Base-by-base conservation (phyloP, 2,329 filamentous ascomycete species). In the Didymella sp. region DNA sequence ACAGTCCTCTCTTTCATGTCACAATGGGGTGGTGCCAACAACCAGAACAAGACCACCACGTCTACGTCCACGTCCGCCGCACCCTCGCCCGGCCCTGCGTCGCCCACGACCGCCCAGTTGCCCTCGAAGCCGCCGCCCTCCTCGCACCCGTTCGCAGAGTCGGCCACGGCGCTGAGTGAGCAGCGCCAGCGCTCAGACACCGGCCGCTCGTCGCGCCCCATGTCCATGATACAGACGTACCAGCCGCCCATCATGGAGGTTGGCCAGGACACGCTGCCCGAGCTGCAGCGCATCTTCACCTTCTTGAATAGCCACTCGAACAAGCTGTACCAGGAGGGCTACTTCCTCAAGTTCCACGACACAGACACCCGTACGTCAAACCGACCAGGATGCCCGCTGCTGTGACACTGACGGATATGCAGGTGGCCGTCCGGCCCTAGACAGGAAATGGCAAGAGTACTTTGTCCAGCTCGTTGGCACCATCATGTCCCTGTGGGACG, bases 381-480 rank as follows among this genome's bases (percentile, higher is more conserved):
- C 28, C 27, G 51, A 15, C 53, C 37, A 42, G 40, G 22, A 57
- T 49, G 15, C 15, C 31, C 47, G 37, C 49, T 38, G 43, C 31
- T 45, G 60, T 64, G 56, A 58, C 51, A 64, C 66, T 74, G 42
- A 73, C 66, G 27, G 17, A 40, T 51, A 58, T 63, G 60, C 76
- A 96, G 92, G 94, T 77, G 95, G 95, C 47, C 88, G 89, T 61
- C 90, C 92, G 11, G 96, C 94, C 72, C 78, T 85, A 38, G 93
- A 97, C 76, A 85, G 95, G 68, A 91, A 87, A 63, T 99, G 95
- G 95, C 90, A 90, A 33, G 95, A 99, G 81, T 97, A 92, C 77
- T 99, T 98, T 78, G 93, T 94, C 40, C 95, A 98, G 75, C 87
- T 99, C 15, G 92, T 97, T 17, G 95, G 95, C 63, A 98, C 95